Conservation (phyloP, 1,284 basidiomycete genomes). For the Microbotryum silenes-acaulis region DNA sequence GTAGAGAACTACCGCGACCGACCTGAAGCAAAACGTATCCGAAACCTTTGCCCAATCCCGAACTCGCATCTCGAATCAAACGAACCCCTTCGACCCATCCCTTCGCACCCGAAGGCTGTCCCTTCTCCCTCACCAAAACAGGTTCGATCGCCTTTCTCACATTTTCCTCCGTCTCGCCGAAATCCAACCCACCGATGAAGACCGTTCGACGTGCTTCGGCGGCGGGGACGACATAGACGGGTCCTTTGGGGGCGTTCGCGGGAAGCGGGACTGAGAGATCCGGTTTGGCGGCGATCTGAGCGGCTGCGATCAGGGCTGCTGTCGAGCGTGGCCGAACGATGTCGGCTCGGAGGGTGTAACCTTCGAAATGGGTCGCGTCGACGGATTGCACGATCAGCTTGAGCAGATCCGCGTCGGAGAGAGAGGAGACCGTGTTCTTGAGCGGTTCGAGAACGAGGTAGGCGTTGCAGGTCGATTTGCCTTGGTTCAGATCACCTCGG, state of each 20-base stretch:
- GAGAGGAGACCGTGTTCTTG: conserved; percentile 31
- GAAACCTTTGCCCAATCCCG: conserved; percentile 95
- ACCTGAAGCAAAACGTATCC: conserved; percentile 86
- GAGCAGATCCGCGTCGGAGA: conserved; percentile 12
- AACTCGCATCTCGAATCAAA: conserved; percentile 81
- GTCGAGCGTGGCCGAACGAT: conserved; percentile 46
- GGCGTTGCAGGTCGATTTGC: conserved; percentile 50
- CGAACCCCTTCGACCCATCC: conserved; percentile 77
- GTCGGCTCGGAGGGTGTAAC: conserved; percentile 67
- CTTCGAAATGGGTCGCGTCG: conserved; percentile 66
- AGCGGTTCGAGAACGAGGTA: conserved; percentile 76
- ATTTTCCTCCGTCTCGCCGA: conserved; percentile 83
- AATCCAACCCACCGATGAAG: conserved; percentile 90
- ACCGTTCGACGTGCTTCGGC: conserved; percentile 57
- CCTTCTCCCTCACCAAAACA: conserved; percentile 65
- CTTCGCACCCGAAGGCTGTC: conserved; percentile 40
- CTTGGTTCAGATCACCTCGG: conserved; percentile 50
- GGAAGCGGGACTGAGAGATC: conserved; percentile 15
- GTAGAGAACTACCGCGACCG: conserved; percentile 39
- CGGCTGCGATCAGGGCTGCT: conserved; percentile 24
- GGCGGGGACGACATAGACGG: conserved; percentile 20
- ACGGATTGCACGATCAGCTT: conserved; percentile 57
- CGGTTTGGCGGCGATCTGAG: conserved; percentile 28
- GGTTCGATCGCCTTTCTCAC: conserved; percentile 78
- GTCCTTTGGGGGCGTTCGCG: conserved; percentile 9